A percentile compares a stretch with the other conserved stretches of the same genome.
Conservation (phyloP, 2,329 filamentous ascomycete species). For the Arthrobotrys iridis region DNA sequence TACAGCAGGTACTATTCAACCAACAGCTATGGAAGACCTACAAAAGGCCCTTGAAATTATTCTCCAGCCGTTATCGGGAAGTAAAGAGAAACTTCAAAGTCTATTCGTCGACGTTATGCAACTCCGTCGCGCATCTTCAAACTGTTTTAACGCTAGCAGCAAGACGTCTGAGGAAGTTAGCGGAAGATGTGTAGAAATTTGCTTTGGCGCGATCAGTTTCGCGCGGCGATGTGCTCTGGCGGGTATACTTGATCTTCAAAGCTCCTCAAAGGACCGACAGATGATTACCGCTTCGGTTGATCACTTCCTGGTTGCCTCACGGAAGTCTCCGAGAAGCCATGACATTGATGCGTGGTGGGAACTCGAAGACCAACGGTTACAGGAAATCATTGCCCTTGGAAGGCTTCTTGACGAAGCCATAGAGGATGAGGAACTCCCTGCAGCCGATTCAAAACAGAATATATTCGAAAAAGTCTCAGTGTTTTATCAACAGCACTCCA, state of each 20-base stretch:
- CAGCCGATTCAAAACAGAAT: conserved; percentile 22
- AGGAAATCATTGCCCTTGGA: conserved; percentile 48
- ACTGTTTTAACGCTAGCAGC: conserved; percentile 1
- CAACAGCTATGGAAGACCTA: conserved; percentile 38
- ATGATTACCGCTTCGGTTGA: conserved; percentile 39
- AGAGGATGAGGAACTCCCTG: conserved; percentile 21
- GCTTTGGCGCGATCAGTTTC: conserved; percentile 41
- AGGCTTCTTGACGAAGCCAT: conserved; percentile 41
- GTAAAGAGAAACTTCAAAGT: conserved; percentile 39
- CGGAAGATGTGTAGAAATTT: conserved; percentile 30
- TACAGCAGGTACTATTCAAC: not conserved
- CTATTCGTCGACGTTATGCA: conserved; percentile 48
- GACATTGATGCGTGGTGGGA: conserved; percentile 47
- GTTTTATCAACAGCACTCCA: conserved; percentile 48
- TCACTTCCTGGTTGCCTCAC: conserved; percentile 42
- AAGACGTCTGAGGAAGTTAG: not conserved
- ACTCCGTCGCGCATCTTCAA: conserved; percentile 45
- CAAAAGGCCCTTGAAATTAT: conserved; percentile 33
- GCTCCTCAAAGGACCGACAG: conserved; percentile 30
- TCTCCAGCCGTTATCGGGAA: conserved; percentile 41
- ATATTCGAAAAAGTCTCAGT: conserved; percentile 51
- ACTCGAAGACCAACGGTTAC: conserved; percentile 43
- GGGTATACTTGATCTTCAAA: conserved; percentile 36
- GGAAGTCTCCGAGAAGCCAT: conserved; percentile 16
- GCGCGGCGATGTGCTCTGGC: conserved; percentile 39